Base-by-base conservation (phyloP, 192 early-diverging fungal genomes). In the Coemansia brasiliensis region DNA sequence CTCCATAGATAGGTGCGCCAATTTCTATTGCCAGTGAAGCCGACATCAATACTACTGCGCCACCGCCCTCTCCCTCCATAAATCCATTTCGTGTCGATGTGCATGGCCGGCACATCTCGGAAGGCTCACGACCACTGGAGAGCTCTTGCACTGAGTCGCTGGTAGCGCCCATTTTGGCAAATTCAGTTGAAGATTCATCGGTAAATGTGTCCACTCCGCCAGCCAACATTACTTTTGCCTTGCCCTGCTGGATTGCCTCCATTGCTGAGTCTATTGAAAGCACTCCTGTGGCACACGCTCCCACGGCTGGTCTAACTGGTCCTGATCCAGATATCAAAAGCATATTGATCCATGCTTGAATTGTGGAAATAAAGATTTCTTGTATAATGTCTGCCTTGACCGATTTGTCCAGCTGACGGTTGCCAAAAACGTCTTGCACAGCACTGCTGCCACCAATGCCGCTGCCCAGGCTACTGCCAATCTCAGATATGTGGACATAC, bases 81-180 rank as follows among this genome's bases (percentile, higher is more conserved):
- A 96, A 94, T 35, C 94, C 94, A 59, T 76, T 81, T 55, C 94
- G 86, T 29, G 92, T 90, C 15, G 90, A 85, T 41, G 92, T 91
- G 21, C 90, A 87, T 44, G 94, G 94, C 16, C 94, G 88, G 59
- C 85, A 92, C 91, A 93, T 94, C 61, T 96, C 94, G 32, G 79
- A 55, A 6, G 92, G 92, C 29, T 88, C 86, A 58, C 94, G 90
- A 17, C 94, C 94, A 12, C 79, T 78, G n/a, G 84, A 90, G 49
- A 90, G 81, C 77, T 96, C 94, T 15, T 92, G 88, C 32, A 86
- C 75, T 39, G 91, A 71, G 74, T 92, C 92, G 65, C 84, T 87
- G 18, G 94, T 96, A 9, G 94, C 93, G 76, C 92, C 94, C 92
- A 96, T 96, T 84, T 92, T 90, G 62, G 88, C 92, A 67, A 94